Evolutionary conservation across 208 protist species (phyloP).

Genomic region (Wallacemonas sp.): DNA sequence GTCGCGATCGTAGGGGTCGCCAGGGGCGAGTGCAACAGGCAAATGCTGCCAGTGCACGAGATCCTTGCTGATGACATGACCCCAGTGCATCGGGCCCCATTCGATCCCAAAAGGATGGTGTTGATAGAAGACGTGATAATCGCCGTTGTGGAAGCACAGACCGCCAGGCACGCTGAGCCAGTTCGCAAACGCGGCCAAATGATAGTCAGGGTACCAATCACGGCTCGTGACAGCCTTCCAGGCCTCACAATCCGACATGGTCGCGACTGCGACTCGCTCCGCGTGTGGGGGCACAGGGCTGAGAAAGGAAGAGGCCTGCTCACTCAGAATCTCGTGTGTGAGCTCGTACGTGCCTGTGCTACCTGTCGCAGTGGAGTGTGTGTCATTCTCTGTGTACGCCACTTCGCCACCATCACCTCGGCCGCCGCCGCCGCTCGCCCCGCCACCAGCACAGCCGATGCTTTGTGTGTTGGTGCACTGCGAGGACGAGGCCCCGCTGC

Average conservation of each 20-base stretch:
- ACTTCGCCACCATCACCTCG: background rate
- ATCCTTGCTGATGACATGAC: conserved; percentile 38
- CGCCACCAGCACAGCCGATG: too few species aligned
- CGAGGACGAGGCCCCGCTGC: too few species aligned
- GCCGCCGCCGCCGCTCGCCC: too few species aligned
- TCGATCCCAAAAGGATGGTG: conserved; percentile 42
- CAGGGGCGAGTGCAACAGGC: conserved; percentile 39
- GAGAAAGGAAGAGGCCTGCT: background rate
- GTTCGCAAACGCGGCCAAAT: conserved; percentile 31
- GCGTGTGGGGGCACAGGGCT: conserved; percentile 17
- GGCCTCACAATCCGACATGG: conserved; percentile 12
- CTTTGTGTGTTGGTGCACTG: too few species aligned
- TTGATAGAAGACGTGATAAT: conserved; percentile 54
- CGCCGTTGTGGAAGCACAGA: conserved; percentile 33
- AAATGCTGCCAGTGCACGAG: conserved; percentile 47
- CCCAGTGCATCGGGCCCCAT: conserved; percentile 62
- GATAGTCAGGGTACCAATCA: conserved; percentile 47
- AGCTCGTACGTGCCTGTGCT: conserved; percentile 7
- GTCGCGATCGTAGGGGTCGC: conserved; percentile 37
- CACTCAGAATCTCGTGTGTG: conserved; percentile 3
- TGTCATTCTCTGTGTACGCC: background rate
- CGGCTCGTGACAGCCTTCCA: conserved; percentile 24
- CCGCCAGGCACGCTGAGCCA: conserved; percentile 53
- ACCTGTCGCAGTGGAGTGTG: background rate
- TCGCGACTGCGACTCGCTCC: conserved; percentile 29